Percentiles rank a stretch among this genome's conserved stretches.
Conservation (phyloP, 2,329 filamentous ascomycete genomes). For the Stachybotrys echinatus region DNA sequence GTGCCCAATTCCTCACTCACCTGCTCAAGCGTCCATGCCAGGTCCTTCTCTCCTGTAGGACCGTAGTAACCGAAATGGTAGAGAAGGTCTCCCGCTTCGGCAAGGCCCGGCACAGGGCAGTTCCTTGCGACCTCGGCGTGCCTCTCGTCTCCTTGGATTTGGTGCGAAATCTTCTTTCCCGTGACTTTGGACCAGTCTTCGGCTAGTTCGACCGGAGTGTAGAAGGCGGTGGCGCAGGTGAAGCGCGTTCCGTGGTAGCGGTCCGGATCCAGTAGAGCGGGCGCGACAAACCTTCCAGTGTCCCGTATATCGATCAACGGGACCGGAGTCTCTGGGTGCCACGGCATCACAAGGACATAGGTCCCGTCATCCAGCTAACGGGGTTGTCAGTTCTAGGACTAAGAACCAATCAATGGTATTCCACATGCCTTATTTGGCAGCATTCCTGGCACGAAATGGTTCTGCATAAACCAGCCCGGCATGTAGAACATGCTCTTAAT, state of each 20-base stretch:
- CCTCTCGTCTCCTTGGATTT: neutral
- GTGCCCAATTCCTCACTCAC: neutral
- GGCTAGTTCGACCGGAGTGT: neutral
- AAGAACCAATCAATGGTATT: too few relatives aligned
- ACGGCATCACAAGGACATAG: neutral
- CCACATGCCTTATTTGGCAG: neutral
- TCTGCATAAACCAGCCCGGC: neutral
- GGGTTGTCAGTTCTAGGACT: neutral
- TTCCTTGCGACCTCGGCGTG: neutral
- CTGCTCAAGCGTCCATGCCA: neutral
- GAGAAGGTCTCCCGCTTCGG: neutral
- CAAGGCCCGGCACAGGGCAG: neutral
- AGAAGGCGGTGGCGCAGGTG: neutral
- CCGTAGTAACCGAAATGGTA: neutral
- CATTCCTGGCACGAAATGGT: neutral
- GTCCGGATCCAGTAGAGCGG: neutral
- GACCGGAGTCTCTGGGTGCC: neutral
- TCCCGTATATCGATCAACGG: neutral
- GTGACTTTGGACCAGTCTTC: neutral
- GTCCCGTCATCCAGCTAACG: neutral
- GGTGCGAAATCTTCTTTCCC: neutral
- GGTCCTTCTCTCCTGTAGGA: neutral
- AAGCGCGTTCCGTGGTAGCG: neutral
- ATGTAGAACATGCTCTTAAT: neutral
- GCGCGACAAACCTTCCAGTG: neutral